Evolutionary conservation across 116 monocot genomes (phyloP).

Genomic region (Iris pallida): DNA sequence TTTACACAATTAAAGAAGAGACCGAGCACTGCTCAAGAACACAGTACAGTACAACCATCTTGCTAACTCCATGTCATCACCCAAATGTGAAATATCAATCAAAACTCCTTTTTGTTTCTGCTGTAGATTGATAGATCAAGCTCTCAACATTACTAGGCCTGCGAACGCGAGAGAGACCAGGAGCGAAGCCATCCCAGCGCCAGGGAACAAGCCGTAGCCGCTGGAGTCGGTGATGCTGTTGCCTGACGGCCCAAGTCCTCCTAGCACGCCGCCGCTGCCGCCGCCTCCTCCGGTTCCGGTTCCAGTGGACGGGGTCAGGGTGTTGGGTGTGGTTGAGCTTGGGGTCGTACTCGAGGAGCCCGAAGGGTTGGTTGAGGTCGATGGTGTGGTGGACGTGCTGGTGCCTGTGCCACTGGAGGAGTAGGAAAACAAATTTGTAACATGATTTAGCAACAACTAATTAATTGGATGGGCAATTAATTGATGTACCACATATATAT

Average conservation of each 20-base stretch:
- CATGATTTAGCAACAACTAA: background rate
- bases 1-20: too few species aligned
- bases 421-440: background rate
- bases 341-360: background rate
- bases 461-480: background rate
- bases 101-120: too few species aligned
- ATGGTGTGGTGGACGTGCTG: too few species aligned
- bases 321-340: slow-evolving; percentile 9
- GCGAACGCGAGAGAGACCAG: slow-evolving; percentile 13
- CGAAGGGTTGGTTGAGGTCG: background rate
- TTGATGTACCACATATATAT: too few species aligned
- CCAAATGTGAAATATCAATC: too few species aligned
- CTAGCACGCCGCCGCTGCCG: slow-evolving; percentile 18
- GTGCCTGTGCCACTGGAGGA: slow-evolving; percentile 6
- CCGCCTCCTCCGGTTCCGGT: too few species aligned
- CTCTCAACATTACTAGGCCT: background rate
- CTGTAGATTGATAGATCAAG: too few species aligned
- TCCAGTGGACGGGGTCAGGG: slow-evolving; percentile 16
- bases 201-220: slow-evolving; percentile 7
- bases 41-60: too few species aligned
- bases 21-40: too few species aligned
- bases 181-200: slow-evolving; percentile 2
- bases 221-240: slow-evolving; percentile 20
- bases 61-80: too few species aligned
- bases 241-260: slow-evolving; percentile 40